These are phyloP conservation scores for Pythium aquatile DNA, from an alignment of 352 stramenopile species.

Conservation along the genomic window DNA sequence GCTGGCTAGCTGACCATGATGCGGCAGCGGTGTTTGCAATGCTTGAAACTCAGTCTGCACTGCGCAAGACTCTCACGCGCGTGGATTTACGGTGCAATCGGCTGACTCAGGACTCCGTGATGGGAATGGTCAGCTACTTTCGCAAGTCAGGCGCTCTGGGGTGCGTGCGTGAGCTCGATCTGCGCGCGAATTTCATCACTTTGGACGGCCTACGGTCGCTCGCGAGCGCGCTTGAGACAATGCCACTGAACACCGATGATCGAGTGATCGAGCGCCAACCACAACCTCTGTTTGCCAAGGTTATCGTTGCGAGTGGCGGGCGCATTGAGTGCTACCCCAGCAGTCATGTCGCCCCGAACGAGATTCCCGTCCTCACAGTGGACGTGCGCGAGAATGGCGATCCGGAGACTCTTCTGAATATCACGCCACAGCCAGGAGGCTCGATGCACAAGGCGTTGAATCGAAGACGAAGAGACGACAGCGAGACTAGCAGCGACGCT, in stretches of 20 bases:
- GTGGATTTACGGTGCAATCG: slow-evolving; percentile 65
- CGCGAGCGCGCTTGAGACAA: slow-evolving; percentile 43
- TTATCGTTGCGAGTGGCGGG: slow-evolving; percentile 47
- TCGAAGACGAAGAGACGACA: slow-evolving; percentile 12
- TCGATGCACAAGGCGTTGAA: slow-evolving; percentile 11
- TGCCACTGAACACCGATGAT: slow-evolving; percentile 17
- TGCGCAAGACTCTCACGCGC: slow-evolving; percentile 20
- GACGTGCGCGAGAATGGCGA: slow-evolving; percentile 55
- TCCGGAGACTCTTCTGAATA: slow-evolving; percentile 31
- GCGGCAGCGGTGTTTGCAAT: slow-evolving; percentile 39
- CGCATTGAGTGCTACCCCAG: slow-evolving; percentile 55
- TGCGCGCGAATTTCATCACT: slow-evolving; percentile 72
- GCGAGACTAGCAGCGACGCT: slow-evolving; percentile 5
- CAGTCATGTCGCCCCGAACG: slow-evolving; percentile 8
- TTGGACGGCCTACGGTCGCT: slow-evolving; percentile 59
- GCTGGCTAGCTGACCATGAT: slow-evolving; percentile 54
- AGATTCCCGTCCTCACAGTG: slow-evolving; percentile 36
- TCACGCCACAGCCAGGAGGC: slow-evolving; percentile 21
- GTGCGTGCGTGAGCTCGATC: slow-evolving; percentile 45
- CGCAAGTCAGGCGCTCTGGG: slow-evolving; percentile 20
- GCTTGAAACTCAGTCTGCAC: slow-evolving; percentile 27
- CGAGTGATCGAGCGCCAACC: background rate
- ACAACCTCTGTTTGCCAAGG: slow-evolving; percentile 29
- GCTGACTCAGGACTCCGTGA: slow-evolving; percentile 51
- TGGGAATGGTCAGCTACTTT: slow-evolving; percentile 34